Base-by-base conservation (phyloP, 2,329 filamentous ascomycete species). In the Monosporascus sp. region DNA sequence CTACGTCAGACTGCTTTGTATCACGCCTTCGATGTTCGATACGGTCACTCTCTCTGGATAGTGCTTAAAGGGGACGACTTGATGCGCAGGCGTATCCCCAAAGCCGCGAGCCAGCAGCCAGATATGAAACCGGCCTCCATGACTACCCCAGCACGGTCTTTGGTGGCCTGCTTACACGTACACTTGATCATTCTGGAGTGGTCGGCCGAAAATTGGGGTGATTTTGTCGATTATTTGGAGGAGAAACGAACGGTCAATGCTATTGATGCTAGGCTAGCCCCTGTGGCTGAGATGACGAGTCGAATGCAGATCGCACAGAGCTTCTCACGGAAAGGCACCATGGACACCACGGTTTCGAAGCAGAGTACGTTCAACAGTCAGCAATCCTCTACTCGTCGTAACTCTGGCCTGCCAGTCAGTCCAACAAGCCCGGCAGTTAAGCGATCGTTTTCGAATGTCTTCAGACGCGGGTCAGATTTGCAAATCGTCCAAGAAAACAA, bases 121-220 rank as follows among this genome's bases (percentile, higher is more conserved):
- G 44, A 46, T 19, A 45, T 54, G 7, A 53, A 58, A 7, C 50
- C 55, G 8, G 37, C 49, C 17, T 48, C 43, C 3, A 49, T 58
- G 14, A 54, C 16, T 14, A 53, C 37, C 43, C 43, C 50, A 6
- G 57, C 54, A 37, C 49, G 52, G 14, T 61, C 60, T 8, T 60
- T 62, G n/a, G 44, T 52, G 19, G 55, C 54, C 19, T 49, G 52
- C 16, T 44, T 62, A 3, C 48, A 53, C 7, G 49, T 55, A 5
- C 60, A 62, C 26, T 51, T 57, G 38, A 52, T 61, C 7, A 20
- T 61, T 20, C 35, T 60, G 9, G 61, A 63, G 45, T 61, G 60
- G 60, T 58, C 57, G n/a, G 48, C 47, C 8, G 58, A 62, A 35
- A 60, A 48, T 17, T 62, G 58, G 60, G 43, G 46, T 1, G 55